Evolutionary conservation across 495 filamentous ascomycete species (phyloP).

Genomic region (Neurospora sp.): DNA sequence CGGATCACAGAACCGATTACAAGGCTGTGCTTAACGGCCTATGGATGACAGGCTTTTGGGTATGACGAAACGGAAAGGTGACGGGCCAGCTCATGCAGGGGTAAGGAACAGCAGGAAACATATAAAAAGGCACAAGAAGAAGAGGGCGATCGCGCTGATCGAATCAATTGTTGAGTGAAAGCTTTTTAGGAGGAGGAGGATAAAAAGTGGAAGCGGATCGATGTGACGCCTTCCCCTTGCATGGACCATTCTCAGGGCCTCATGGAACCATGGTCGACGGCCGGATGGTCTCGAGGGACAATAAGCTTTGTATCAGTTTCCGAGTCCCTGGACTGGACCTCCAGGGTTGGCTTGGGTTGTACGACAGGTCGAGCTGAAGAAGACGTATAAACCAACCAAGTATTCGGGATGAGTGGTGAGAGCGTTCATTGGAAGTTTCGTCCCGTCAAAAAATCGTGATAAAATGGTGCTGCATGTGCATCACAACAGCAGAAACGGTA

Average conservation of each 20-base stretch:
- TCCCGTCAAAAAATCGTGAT: neutral
- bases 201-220: neutral
- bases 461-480: neutral
- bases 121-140: neutral
- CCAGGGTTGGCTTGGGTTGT: neutral
- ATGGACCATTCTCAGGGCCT: neutral
- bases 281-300: neutral
- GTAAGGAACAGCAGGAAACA: too few species aligned
- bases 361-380: neutral
- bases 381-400: neutral
- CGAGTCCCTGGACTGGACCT: neutral
- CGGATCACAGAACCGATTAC: neutral
- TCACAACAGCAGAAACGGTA: neutral
- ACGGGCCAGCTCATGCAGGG: neutral
- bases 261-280: neutral
- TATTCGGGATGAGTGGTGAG: neutral
- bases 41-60: neutral
- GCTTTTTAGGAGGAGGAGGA: neutral
- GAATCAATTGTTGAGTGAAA: neutral
- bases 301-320: neutral
- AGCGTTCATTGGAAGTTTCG: neutral
- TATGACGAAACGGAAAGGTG: neutral
- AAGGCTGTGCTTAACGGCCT: neutral
- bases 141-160: neutral
- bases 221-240: neutral